These are phyloP conservation scores for Priceomyces fermenticarens DNA, from an alignment of 805 yeast species.

Conservation along the genomic window DNA sequence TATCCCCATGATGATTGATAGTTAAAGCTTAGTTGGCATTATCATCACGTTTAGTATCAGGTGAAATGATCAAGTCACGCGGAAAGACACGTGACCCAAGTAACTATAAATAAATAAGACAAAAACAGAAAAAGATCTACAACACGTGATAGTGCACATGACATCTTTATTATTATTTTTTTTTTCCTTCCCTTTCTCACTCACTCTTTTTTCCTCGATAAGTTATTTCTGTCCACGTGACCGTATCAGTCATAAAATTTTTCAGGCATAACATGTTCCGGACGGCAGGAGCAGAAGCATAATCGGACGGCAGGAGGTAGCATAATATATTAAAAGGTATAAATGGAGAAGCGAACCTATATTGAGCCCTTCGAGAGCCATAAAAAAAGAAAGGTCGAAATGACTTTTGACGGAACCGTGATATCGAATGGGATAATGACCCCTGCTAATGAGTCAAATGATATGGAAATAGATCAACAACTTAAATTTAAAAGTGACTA, in stretches of 20 bases:
- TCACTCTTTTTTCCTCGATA: too few relatives aligned
- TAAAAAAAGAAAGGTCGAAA: conserved; percentile 6
- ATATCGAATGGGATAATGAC: conserved; percentile 5
- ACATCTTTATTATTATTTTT: too few relatives aligned
- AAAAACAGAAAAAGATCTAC: too few relatives aligned
- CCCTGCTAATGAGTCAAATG: conserved; percentile 2
- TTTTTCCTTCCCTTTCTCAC: too few relatives aligned
- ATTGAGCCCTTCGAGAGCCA: neutral
- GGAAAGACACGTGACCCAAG: neutral
- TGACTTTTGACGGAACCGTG: conserved; percentile 2
- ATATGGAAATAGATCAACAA: conserved; percentile 1
- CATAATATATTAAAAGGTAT: neutral
- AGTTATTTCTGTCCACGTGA: too few relatives aligned
- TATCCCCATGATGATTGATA: conserved; percentile 35
- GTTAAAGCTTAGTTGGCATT: neutral
- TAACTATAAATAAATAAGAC: too few relatives aligned
- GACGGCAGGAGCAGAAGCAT: too few relatives aligned
- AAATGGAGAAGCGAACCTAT: neutral
- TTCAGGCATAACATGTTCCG: too few relatives aligned
- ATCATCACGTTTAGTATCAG: neutral
- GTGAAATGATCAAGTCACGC: neutral
- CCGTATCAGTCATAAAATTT: too few relatives aligned
- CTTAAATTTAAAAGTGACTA: conserved; percentile 3
- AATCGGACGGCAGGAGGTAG: too few relatives aligned
- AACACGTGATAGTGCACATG: too few relatives aligned